Evolutionary conservation across 148 eudicot species (phyloP).

Genomic region (Chenopodium quinoa): DNA sequence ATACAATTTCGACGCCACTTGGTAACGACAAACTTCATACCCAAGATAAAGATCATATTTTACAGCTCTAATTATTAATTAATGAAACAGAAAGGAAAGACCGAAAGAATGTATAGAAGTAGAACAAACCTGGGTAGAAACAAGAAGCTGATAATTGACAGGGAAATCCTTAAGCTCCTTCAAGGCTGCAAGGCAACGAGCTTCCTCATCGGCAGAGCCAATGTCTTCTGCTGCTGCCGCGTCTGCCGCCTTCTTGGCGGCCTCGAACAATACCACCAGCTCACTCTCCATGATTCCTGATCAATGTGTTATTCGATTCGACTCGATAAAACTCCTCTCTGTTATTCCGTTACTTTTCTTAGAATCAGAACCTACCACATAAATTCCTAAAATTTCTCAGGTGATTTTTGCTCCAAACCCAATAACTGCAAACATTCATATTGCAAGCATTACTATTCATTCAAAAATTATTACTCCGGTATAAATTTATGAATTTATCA

Average conservation of each 20-base stretch:
- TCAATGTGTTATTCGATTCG: neutral
- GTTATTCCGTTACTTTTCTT: neutral
- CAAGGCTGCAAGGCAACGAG: slow-evolving; percentile 62
- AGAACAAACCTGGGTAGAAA: slow-evolving; percentile 56
- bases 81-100: neutral
- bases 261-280: slow-evolving; percentile 54
- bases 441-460: no score
- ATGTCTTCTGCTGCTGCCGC: slow-evolving; percentile 38
- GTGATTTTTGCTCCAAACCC: neutral
- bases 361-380: neutral
- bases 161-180: slow-evolving; percentile 55
- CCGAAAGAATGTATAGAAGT: neutral
- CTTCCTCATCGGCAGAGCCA: slow-evolving; percentile 41
- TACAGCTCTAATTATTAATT: neutral
- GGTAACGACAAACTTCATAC: neutral
- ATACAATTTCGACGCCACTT: neutral
- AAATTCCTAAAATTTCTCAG: slow-evolving; percentile 2
- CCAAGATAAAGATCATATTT: neutral
- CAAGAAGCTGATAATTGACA: slow-evolving; percentile 65
- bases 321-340: neutral
- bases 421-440: neutral
- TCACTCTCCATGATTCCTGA: slow-evolving; percentile 47
- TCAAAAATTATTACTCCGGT: no score
- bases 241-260: slow-evolving; percentile 66
- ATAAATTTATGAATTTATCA: no score